Percentiles rank a stretch among this genome's conserved stretches.
Conservation (phyloP, 148 eudicot genomes). For the Persicaria maculosa region DNA sequence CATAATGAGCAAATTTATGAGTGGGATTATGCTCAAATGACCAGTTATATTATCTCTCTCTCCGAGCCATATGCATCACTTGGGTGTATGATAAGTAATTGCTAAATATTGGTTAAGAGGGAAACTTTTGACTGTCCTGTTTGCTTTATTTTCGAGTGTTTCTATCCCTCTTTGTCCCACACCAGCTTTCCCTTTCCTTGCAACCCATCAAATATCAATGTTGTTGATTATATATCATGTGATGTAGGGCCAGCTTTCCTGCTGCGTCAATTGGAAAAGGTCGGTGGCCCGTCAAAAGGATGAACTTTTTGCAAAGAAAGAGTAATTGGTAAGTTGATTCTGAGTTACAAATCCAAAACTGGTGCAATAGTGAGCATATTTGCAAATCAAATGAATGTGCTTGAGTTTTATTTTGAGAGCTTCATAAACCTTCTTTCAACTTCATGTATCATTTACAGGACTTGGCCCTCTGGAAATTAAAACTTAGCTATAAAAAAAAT, state of each 20-base stretch:
- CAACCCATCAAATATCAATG: slow-evolving; percentile 1
- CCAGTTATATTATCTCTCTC: neutral
- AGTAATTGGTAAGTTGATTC: neutral
- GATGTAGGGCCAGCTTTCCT: slow-evolving; percentile 3
- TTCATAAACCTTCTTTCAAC: neutral
- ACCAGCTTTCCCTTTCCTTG: neutral
- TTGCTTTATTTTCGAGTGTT: neutral
- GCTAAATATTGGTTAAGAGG: neutral
- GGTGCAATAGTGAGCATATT: neutral
- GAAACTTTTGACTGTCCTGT: neutral
- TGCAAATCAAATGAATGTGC: neutral
- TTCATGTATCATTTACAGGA: neutral
- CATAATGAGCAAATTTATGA: neutral
- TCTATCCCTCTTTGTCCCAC: too few species aligned
- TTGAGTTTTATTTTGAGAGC: neutral
- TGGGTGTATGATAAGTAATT: neutral
- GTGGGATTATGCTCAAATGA: neutral
- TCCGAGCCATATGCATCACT: neutral
- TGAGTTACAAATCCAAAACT: neutral
- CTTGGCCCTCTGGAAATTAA: neutral
- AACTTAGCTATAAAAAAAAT: neutral
- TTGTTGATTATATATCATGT: slow-evolving; percentile 5
- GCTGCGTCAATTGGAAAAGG: neutral
- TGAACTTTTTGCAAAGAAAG: neutral
- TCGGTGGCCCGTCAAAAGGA: neutral